These are phyloP conservation scores for Globisporangium parvum DNA, from an alignment of 352 stramenopile species.

Conservation along the genomic window DNA sequence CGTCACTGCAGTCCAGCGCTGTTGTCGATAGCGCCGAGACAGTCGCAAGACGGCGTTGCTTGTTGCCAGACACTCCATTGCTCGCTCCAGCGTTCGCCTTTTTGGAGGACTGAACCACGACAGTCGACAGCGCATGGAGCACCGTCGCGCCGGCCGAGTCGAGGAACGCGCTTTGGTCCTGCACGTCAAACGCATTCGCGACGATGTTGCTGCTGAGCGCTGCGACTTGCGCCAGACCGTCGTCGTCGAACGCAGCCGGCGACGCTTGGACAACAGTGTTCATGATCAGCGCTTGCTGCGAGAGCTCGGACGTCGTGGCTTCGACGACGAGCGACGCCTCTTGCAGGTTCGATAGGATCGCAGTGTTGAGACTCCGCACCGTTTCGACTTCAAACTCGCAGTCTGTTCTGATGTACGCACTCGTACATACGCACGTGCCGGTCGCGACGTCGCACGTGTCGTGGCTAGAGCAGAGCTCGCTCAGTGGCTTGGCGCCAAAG, in stretches of 20 bases:
- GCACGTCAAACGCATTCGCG: conserved; percentile 34
- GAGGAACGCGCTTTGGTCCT: conserved; percentile 32
- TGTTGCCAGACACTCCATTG: neutral
- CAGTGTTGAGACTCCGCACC: conserved; percentile 31
- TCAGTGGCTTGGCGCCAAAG: neutral
- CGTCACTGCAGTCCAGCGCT: conserved; percentile 6
- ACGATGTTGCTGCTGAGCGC: conserved; percentile 34
- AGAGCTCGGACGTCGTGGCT: conserved; percentile 35
- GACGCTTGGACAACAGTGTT: conserved; percentile 36
- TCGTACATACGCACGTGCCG: conserved; percentile 23
- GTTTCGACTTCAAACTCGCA: conserved; percentile 33
- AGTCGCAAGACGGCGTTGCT: neutral
- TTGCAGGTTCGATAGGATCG: conserved; percentile 39
- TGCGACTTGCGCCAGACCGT: conserved; percentile 29
- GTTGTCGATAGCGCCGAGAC: neutral
- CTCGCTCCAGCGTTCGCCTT: neutral
- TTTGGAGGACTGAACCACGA: conserved; percentile 22
- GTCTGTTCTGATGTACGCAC: conserved; percentile 32
- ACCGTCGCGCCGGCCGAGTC: conserved; percentile 33
- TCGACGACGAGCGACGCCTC: conserved; percentile 23
- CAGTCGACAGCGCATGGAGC: conserved; percentile 33
- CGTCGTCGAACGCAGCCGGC: conserved; percentile 23
- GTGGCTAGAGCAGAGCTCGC: conserved; percentile 21
- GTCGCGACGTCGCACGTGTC: conserved; percentile 26
- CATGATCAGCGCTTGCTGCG: conserved; percentile 45